These are phyloP conservation scores for Kluyveromyces siamensis DNA, from an alignment of 805 yeast species.

Conservation along the genomic window DNA sequence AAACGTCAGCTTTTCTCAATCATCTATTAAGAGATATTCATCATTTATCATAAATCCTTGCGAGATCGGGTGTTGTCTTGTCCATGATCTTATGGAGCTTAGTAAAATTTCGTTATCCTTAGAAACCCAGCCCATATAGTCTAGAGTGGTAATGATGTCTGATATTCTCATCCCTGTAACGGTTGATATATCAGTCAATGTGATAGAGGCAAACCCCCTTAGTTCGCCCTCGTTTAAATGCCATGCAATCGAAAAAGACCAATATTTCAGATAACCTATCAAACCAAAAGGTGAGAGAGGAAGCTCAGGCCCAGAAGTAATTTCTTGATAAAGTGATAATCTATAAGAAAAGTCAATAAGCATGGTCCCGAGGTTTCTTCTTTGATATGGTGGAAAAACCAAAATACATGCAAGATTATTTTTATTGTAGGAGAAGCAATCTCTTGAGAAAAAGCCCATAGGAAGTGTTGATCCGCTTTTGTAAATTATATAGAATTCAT, in stretches of 20 bases:
- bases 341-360: slow-evolving; percentile 78
- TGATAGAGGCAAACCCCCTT: slow-evolving; percentile 24
- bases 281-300: slow-evolving; percentile 82
- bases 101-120: slow-evolving; percentile 17
- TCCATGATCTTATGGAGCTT: slow-evolving; percentile 12
- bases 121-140: slow-evolving; percentile 41
- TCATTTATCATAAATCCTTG: slow-evolving; percentile 15
- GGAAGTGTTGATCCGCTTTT: slow-evolving; percentile 43
- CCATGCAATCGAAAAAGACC: slow-evolving; percentile 51
- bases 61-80: slow-evolving; percentile 5
- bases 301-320: slow-evolving; percentile 80
- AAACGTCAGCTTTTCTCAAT: not conserved
- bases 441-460: slow-evolving; percentile 91
- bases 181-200: slow-evolving; percentile 42
- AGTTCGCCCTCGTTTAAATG: slow-evolving; percentile 36
- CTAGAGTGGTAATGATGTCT: slow-evolving; percentile 52
- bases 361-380: slow-evolving; percentile 65
- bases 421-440: slow-evolving; percentile 61
- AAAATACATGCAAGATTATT: slow-evolving; percentile 88
- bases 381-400: slow-evolving; percentile 87
- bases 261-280: slow-evolving; percentile 60
- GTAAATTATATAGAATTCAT: slow-evolving; percentile 70
- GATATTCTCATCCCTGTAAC: slow-evolving; percentile 55
- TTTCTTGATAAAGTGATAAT: slow-evolving; percentile 54
- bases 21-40: slow-evolving; percentile 21